These are phyloP conservation scores for Torulaspora delbrueckii DNA, from an alignment of 805 yeast genomes.

Conservation along the genomic window DNA sequence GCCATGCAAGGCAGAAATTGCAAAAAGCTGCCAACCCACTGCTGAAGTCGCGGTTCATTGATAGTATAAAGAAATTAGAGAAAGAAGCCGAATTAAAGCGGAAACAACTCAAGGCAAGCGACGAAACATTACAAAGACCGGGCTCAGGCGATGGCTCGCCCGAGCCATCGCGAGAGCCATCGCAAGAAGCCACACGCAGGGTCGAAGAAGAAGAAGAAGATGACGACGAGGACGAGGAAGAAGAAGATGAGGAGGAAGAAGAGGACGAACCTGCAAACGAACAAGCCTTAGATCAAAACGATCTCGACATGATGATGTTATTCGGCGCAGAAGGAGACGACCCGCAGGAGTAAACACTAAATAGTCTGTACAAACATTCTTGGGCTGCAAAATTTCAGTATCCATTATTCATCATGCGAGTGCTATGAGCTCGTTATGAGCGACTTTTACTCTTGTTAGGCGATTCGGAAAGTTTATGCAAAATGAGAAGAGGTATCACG, in stretches of 20 bases:
- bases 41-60: slow-evolving; percentile 79
- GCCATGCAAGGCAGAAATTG: slow-evolving; percentile 66
- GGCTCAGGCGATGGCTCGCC: slow-evolving; percentile 23
- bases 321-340: slow-evolving; percentile 36
- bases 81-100: slow-evolving; percentile 78
- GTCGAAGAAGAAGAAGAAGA: slow-evolving; percentile 37
- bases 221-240: slow-evolving; percentile 23
- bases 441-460: neutral
- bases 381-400: neutral
- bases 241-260: slow-evolving; percentile 27
- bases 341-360: slow-evolving; percentile 5
- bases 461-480: neutral
- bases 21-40: slow-evolving; percentile 75
- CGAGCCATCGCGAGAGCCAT: slow-evolving; percentile 19
- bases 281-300: slow-evolving; percentile 35
- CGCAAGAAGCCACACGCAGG: slow-evolving; percentile 2
- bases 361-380: neutral
- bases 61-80: slow-evolving; percentile 70
- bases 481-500: neutral
- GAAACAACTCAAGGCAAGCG: slow-evolving; percentile 50
- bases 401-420: no score
- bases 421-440: neutral
- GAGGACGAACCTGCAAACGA: slow-evolving; percentile 27
- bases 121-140: slow-evolving; percentile 24
- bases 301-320: slow-evolving; percentile 37